A percentile compares a stretch with the other conserved stretches of the same genome.
phyloP scores from a whole-genome alignment of 352 stramenopile species.

The Globisporangium viniferum region DNA sequence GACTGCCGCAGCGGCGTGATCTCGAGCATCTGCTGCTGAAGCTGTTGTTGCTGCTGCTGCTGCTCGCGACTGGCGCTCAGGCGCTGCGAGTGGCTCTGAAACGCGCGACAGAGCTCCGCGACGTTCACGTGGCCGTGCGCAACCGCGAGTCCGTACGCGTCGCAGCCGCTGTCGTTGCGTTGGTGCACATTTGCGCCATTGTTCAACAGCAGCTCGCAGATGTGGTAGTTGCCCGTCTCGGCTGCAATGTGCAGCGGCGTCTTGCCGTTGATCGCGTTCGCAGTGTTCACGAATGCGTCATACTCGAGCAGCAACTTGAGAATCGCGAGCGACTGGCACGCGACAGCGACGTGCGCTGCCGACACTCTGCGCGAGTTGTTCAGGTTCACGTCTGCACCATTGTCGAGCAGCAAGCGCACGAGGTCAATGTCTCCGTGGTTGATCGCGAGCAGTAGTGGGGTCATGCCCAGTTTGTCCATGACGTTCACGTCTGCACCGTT shows the following conservation, averaged over 20 bases:
- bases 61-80: conserved; percentile 9
- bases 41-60: conserved; percentile 1
- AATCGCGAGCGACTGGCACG: conserved; percentile 32
- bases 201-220: conserved; percentile 45
- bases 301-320: conserved; percentile 42
- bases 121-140: conserved; percentile 16
- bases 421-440: conserved; percentile 43
- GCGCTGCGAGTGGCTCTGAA: conserved; percentile 14
- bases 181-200: conserved; percentile 20
- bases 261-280: conserved; percentile 45
- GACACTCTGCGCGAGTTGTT: conserved; percentile 42
- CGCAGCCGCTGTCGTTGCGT: conserved; percentile 11
- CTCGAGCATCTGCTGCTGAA: conserved; percentile 5
- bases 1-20: conserved; percentile 9
- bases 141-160: conserved; percentile 14
- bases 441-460: conserved; percentile 48
- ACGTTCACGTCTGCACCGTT: conserved; percentile 42
- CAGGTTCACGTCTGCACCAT: conserved; percentile 48
- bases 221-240: conserved; percentile 40
- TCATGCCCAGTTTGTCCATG: conserved; percentile 36
- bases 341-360: conserved; percentile 46
- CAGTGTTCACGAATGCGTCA: conserved; percentile 46
- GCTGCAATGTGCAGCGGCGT: conserved; percentile 60
- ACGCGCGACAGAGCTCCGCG: conserved; percentile 18
- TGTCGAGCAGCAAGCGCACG: conserved; percentile 43